Evolutionary conservation across 2,329 filamentous ascomycete species (phyloP), one percentile per base, ranked within the genome.

Genomic region (Cordyceps tenuipes): DNA sequence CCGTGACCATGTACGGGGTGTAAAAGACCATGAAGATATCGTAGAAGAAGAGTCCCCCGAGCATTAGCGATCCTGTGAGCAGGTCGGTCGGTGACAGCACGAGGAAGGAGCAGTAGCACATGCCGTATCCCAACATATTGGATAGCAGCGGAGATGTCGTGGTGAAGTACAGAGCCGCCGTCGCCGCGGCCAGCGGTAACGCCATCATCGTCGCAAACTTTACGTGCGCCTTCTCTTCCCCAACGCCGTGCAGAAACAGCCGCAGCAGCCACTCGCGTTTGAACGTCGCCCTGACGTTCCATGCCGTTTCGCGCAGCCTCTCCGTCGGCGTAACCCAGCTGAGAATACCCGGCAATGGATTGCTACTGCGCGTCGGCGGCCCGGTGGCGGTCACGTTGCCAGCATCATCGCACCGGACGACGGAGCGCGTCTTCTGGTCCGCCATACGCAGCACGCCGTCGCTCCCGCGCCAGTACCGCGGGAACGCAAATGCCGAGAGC

Each of bases 1-100:
- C 90, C 0, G 88, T 90, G 7, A 92, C 79, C 90, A 94, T 94
- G 70, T 90, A 86, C 0, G 90, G 90, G 0, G 89, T 92, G 70
- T 88, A 94, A 70, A 94, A 94, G 6, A 94, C 90, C 79, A 93
- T 91, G 72, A 94, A 86, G 53, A 99, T 93, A 70, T 99, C 93
- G 69, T 99, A 99, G 68, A 96, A 84, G 76, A 97, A 97, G 1
- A 97, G 78, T 0, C 88, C 90, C 10, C 79, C 76, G 1, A 97
- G 78, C 10, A 97, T 85, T 48, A 92, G 73, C 7, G 87, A 88
- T 0, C 91, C 91, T 0, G 90, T 96, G 59, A 82, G 76, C 69
- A 97, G 96, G 0, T 90, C 93, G 0, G 91, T 96, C 0, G 92
- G 91, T 1, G 91, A 96, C 77, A 97, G 84, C 57, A 96, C 76